These are phyloP conservation scores for Orbilia ellipsospora DNA, from an alignment of 2,329 filamentous ascomycete species.

Conservation along the genomic window DNA sequence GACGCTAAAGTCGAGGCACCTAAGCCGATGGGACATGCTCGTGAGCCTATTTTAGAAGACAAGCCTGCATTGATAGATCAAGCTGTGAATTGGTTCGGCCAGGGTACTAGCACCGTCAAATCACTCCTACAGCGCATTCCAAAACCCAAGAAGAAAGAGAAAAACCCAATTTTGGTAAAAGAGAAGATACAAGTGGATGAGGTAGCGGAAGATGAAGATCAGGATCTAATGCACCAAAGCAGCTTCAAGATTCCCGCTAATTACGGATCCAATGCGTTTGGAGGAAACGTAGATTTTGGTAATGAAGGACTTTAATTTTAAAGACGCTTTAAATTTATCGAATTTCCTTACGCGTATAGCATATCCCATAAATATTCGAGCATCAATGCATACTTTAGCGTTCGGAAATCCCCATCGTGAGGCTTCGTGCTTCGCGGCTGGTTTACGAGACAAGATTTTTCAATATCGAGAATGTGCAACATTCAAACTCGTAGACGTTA, in stretches of 20 bases:
- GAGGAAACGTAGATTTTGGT: slow-evolving; percentile 10
- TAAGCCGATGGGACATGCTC: slow-evolving; percentile 10
- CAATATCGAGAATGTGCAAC: too few relatives aligned
- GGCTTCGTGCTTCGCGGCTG: too few relatives aligned
- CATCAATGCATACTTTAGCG: too few relatives aligned
- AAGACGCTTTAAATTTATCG: too few relatives aligned
- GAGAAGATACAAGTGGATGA: neutral
- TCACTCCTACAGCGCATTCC: slow-evolving; percentile 25
- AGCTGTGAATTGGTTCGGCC: slow-evolving; percentile 6
- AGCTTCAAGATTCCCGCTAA: neutral
- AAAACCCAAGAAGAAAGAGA: slow-evolving; percentile 5
- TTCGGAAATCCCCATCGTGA: too few relatives aligned
- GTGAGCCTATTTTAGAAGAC: slow-evolving; percentile 18
- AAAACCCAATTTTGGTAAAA: neutral
- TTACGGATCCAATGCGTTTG: slow-evolving; percentile 17
- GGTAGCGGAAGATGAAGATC: neutral
- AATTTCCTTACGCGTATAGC: too few relatives aligned
- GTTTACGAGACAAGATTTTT: too few relatives aligned
- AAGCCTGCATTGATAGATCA: neutral
- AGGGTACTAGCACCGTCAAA: slow-evolving; percentile 13
- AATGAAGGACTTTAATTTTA: slow-evolving; percentile 18
- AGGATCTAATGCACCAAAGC: slow-evolving; percentile 11
- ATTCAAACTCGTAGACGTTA: too few relatives aligned
- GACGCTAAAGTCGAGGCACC: neutral
- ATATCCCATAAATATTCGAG: too few relatives aligned